Base-by-base conservation (phyloP, 2,329 filamentous ascomycete species). In the Graphiopsis chlorocephala region DNA sequence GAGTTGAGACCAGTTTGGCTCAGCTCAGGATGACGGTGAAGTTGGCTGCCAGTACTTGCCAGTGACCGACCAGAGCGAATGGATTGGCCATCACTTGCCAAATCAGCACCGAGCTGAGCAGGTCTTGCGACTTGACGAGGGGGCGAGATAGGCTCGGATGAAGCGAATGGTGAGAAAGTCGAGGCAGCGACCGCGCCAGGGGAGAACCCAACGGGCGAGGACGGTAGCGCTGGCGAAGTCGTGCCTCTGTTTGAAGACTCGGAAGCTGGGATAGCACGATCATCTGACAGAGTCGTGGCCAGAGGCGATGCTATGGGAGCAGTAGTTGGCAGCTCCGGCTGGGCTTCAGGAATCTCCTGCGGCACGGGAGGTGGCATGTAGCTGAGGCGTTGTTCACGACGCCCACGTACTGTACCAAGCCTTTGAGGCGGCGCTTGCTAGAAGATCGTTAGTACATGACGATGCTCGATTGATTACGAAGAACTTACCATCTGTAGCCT, bases 301-400 rank as follows among this genome's bases (percentile, higher is more conserved):
- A 47, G 12, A 33, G 61, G 31, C 33, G 55, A 23, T 23, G 23
- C 12, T 2, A 45, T 10, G 11, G 63, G 74, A 11, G 45, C 45
- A 35, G 65, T 52, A 45, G 53, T 59, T 20, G 61, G 56, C 33
- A 60, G 48, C 60, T 63, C 58, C 33, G 64, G 56, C 35, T 45
- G 42, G 42, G 58, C 11, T 20, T 48, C 38, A 8, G 42, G 42
- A 15, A 59, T 29, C 28, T 63, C 60, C 45, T 65, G 52, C 25
- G 63, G 50, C 4, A 31, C 31, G 11, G 45, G 64, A 31, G 61
- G 48, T 47, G 64, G 60, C 61, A 71, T 65, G 61, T 95, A 94
- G 1, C 93, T 97, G 77, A 96, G 96, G 65, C 94, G 87, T 68
- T 96, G 92, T 75, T 98, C 94, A 74, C 95, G 86, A 66, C 95